Evolutionary conservation across 768 basidiomycete species (phyloP).

Genomic region (Xerocomellus chrysenteron): DNA sequence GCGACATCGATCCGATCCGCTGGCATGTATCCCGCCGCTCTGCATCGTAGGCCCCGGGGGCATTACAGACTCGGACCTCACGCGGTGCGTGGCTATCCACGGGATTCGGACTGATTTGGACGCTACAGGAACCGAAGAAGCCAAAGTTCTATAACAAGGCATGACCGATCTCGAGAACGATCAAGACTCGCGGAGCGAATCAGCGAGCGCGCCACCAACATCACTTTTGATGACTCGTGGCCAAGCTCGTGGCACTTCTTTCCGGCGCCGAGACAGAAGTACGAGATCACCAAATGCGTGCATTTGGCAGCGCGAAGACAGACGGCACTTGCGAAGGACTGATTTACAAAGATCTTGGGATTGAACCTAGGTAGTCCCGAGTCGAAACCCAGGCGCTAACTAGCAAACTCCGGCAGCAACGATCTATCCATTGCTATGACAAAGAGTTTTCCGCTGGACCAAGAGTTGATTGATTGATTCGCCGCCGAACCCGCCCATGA

Average conservation of each 20-base stretch:
- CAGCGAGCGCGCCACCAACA: background rate
- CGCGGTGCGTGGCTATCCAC: background rate
- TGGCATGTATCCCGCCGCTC: background rate
- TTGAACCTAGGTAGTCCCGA: no score
- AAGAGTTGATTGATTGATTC: background rate
- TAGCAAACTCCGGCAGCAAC: background rate
- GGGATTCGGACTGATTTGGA: background rate
- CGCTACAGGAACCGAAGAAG: background rate
- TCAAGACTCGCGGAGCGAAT: background rate
- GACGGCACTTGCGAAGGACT: background rate
- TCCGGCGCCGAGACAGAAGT: background rate
- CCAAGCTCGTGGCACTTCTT: background rate
- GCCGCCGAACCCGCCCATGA: background rate
- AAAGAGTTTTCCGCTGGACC: background rate
- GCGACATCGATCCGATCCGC: background rate
- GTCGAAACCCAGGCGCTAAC: no score
- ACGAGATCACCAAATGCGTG: background rate
- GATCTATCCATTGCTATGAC: background rate
- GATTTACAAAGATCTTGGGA: no score
- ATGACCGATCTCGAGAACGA: background rate
- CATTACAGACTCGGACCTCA: background rate
- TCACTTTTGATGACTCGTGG: background rate
- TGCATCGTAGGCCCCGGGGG: background rate
- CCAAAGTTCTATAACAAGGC: background rate
- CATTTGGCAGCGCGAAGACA: background rate